phyloP scores from a whole-genome alignment of 768 basidiomycete genomes.

The Pleurotus platypus region DNA sequence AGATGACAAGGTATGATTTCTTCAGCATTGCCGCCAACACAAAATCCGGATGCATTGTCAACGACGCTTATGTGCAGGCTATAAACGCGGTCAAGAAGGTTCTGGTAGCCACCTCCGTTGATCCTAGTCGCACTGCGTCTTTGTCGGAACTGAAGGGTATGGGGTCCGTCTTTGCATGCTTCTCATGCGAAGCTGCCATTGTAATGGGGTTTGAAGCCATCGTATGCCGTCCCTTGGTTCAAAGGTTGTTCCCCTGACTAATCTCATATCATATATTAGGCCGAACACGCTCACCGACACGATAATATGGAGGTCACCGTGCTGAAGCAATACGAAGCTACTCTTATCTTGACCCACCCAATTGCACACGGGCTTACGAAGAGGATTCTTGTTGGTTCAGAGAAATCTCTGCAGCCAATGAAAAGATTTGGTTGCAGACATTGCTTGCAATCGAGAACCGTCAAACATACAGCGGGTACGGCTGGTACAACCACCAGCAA shows the following conservation, averaged over 20 bases:
- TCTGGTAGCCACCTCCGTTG: conserved; percentile 24
- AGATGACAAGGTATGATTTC: conserved; percentile 46
- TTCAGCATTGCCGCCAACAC: neutral
- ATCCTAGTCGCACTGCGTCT: conserved; percentile 26
- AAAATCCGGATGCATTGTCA: neutral
- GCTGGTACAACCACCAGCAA: neutral
- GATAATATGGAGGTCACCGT: conserved; percentile 42
- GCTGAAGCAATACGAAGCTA: conserved; percentile 16
- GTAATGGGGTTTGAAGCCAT: conserved; percentile 44
- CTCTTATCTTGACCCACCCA: conserved; percentile 16
- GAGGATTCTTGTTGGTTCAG: conserved; percentile 13
- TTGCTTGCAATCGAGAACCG: conserved; percentile 26
- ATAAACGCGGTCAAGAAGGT: conserved; percentile 37
- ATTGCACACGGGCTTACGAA: conserved; percentile 16
- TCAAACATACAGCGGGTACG: neutral
- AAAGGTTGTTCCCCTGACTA: neutral
- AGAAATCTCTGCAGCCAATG: conserved; percentile 24
- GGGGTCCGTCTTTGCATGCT: conserved; percentile 37
- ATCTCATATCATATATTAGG: conserved; percentile 28
- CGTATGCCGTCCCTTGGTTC: conserved; percentile 22
- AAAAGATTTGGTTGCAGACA: conserved; percentile 52
- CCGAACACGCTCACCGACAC: conserved; percentile 65
- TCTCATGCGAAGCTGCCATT: conserved; percentile 45
- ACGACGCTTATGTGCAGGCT: conserved; percentile 32
- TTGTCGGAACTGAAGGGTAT: conserved; percentile 16